Evolutionary conservation across 1,284 basidiomycete species (phyloP), one percentile per base, ranked within the genome.

Genomic region (Boletus sp.): DNA sequence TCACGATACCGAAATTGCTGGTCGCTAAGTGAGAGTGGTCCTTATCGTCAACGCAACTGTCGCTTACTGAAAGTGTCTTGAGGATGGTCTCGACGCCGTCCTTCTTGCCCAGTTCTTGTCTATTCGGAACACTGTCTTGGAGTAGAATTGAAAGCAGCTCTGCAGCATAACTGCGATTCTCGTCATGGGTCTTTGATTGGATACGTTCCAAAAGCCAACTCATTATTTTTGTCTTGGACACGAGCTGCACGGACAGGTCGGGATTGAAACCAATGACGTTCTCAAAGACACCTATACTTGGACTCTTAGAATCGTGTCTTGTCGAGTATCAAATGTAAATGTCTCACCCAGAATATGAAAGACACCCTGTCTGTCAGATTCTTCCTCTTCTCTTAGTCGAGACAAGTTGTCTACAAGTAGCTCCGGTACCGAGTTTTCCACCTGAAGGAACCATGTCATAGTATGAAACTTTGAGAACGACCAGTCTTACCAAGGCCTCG

Each of bases 91-190:
- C 96, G 2, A 98, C 84, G 0, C 95, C 96, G 61, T 93, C 86
- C 52, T 83, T 79, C 65, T 87, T 84, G 6, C 84, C 86, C 11
- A 93, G 77, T 56, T 83, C 82, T 57, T 87, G 71, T 30, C 89
- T 83, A 66, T 93, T 95, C 25, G 78, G 75, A 50, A 81, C 73
- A 67, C 86, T 89, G 65, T 86, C 83, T 73, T 95, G 95, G 44
- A 98, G 78, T 2, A 98, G 76, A 61, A 99, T 97, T 7, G 95
- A 90, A 8, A 98, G 80, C 19, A 99, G 78, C 74, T 97, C 94
- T 46, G 91, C 92, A 6, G 93, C 88, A 68, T 96, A 96, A 59
- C 91, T 85, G 51, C 93, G 87, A 70, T 95, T 97, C 69, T 93
- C 93, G 62, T 95, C 90, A 65, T 93, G 89, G 9, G 71, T 78